Evolutionary conservation across 768 basidiomycete species (phyloP).

Genomic region (Cystobasidium tubakii): DNA sequence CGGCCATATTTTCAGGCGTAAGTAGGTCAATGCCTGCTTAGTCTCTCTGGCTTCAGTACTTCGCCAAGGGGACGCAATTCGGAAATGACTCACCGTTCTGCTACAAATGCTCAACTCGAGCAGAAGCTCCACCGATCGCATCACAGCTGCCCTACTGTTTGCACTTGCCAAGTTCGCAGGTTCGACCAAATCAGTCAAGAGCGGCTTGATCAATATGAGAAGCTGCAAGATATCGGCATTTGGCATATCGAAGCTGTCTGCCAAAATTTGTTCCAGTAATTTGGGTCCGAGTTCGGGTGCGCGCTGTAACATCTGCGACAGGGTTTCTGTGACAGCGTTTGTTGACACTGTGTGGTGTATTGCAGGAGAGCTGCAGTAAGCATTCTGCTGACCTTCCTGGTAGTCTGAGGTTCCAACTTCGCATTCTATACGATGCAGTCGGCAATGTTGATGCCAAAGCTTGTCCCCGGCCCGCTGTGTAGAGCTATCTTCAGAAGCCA

Average conservation of each 20-base stretch:
- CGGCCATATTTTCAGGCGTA: conserved; percentile 9
- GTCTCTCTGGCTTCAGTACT: background rate
- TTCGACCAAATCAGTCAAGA: background rate
- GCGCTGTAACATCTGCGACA: background rate
- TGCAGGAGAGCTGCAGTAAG: background rate
- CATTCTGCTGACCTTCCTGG: background rate
- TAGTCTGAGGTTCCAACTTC: background rate
- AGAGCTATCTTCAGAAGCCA: background rate
- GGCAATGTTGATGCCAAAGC: background rate
- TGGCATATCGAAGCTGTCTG: background rate
- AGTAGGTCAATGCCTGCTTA: background rate
- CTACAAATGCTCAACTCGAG: background rate
- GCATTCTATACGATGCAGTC: too few relatives aligned
- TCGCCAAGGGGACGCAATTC: too few relatives aligned
- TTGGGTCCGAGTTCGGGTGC: background rate
- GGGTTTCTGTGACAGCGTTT: background rate
- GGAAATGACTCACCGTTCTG: background rate
- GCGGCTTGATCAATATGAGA: background rate
- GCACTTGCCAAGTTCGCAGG: background rate
- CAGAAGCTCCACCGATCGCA: background rate
- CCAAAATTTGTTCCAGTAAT: background rate
- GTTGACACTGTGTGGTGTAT: background rate
- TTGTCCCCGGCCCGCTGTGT: background rate
- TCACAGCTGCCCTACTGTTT: background rate
- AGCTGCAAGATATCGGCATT: background rate